These are phyloP conservation scores for Geranomyces michiganensis DNA, from an alignment of 192 early-diverging fungal genomes.

Conservation along the genomic window DNA sequence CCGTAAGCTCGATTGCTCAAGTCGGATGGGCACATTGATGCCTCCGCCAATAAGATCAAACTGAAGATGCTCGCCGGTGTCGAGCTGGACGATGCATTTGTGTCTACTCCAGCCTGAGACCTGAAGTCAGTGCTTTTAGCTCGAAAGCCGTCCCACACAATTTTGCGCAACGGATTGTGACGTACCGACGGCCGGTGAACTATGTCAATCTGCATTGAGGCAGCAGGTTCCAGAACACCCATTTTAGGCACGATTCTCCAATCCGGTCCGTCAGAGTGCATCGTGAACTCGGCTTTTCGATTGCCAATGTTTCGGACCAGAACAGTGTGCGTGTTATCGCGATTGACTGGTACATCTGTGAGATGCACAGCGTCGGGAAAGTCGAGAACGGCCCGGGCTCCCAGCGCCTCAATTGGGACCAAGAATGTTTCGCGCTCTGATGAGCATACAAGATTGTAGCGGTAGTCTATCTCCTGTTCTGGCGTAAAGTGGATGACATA, in stretches of 20 bases:
- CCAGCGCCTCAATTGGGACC: conserved; percentile 56
- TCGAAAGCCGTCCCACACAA: too few relatives aligned
- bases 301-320: conserved; percentile 65
- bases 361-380: conserved; percentile 58
- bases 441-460: conserved; percentile 55
- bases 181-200: conserved; percentile 52
- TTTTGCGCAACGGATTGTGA: neutral
- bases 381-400: conserved; percentile 57
- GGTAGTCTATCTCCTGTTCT: conserved; percentile 58
- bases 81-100: conserved; percentile 28
- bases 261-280: conserved; percentile 36
- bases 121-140: too few relatives aligned
- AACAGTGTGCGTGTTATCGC: conserved; percentile 43
- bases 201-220: conserved; percentile 55
- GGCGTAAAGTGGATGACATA: conserved; percentile 60
- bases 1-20: conserved; percentile 51
- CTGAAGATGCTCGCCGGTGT: conserved; percentile 53
- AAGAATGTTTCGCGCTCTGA: conserved; percentile 65
- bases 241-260: conserved; percentile 44
- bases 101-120: too few relatives aligned
- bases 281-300: conserved; percentile 46
- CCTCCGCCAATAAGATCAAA: conserved; percentile 46
- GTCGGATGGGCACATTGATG: conserved; percentile 55
- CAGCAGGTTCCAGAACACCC: conserved; percentile 45
- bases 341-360: conserved; percentile 49